A percentile compares a stretch with the other conserved stretches of the same genome.
Evolutionary conservation across 768 basidiomycete species (phyloP).

Genomic region (Strobilomyces echinocephalus): DNA sequence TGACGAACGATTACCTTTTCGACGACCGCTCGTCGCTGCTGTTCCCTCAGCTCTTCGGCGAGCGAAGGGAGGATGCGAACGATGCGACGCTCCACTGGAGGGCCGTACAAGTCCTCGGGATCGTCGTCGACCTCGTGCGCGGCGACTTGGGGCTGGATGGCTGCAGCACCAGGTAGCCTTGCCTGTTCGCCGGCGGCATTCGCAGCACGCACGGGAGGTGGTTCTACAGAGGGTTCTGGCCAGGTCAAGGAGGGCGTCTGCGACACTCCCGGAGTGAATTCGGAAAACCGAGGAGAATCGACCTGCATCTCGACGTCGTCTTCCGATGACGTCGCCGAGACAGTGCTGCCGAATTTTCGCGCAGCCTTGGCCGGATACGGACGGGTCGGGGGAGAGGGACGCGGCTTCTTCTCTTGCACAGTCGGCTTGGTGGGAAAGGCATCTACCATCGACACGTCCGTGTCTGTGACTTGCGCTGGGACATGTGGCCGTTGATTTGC

Average conservation of each 20-base stretch:
- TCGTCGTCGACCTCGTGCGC: conserved; percentile 14
- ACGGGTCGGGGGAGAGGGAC: not conserved
- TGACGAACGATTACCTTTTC: conserved; percentile 13
- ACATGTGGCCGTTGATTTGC: not conserved
- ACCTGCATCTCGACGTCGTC: conserved; percentile 15
- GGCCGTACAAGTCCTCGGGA: conserved; percentile 26
- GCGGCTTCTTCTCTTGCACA: not conserved
- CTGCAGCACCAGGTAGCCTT: not conserved
- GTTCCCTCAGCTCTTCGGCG: conserved; percentile 24
- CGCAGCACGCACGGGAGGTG: not conserved
- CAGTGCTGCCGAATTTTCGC: not conserved
- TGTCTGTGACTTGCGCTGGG: not conserved
- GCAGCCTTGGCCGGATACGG: not conserved
- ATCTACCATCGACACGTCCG: conserved; percentile 8
- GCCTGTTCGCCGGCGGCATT: not conserved
- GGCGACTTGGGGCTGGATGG: not conserved
- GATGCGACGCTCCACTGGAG: conserved; percentile 23
- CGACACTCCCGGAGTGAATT: not conserved
- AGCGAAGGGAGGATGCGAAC: conserved; percentile 25
- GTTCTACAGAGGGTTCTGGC: not conserved
- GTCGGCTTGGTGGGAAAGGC: not conserved
- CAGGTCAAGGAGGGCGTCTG: not conserved
- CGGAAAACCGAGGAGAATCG: conserved; percentile 1
- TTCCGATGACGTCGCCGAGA: not conserved
- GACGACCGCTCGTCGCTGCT: conserved; percentile 10